Evolutionary conservation across 2,329 filamentous ascomycete species (phyloP), one percentile per base, ranked within the genome.

Genomic region (Penicillium sp.): DNA sequence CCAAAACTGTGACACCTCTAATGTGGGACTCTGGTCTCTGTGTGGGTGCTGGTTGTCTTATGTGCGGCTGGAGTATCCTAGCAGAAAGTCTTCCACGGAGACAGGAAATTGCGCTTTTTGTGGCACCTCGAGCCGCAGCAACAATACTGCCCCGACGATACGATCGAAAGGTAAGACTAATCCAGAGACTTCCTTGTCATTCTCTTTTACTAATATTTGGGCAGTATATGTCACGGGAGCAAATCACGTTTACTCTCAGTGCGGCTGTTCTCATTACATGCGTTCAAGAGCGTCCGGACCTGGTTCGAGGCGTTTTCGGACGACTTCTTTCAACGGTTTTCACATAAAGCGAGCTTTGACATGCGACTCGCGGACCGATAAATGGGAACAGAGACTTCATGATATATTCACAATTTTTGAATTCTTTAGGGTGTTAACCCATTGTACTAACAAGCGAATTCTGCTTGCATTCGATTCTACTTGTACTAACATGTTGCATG

Each of bases 11-110:
- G 23, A 79, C 77, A 28, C 79, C 81, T 5, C 72, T 79, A 67
- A 81, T 80, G 78, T 83, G 80, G 79, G 81, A 83, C 65, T 75
- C 76, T 33, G 77, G 77, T 14, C 67, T 91, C 9, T 92, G 89
- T 64, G 83, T 95, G 9, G 83, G 83, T 7, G 74, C 81, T 0
- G 90, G 90, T 6, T 93, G 90, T 70, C 71, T 84, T 54, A 75
- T 91, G 43, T 95, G 90, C 67, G 91, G 91, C 2, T 91, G 88
- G 86, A 92, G 89, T 72, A 85, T 94, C 47, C 76, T 95, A 47
- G 73, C 91, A 35, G 91, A 95, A 78, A 83, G 70, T 66, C 64
- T 79, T 5, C 77, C 78, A 47, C 81, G 88, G 60, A 79, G 87
- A 56, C 86, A 88, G 65, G 90, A 95, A 66, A 82, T 95, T 67